Evolutionary conservation across 371 early-diverging fungal genomes (phyloP).

Genomic region (Ecytonucleospora hepatopenaei): DNA sequence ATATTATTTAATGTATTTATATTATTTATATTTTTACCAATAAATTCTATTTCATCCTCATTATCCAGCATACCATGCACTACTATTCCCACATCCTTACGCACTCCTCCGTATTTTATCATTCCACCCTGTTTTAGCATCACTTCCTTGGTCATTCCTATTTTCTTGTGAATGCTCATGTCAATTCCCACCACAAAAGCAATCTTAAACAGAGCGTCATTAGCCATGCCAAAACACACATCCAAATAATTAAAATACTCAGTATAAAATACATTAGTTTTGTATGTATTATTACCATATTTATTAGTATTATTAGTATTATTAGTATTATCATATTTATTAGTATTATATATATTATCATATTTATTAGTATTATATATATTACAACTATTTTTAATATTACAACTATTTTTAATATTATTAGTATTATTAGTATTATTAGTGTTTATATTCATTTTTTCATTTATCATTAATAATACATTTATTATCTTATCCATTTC

Average conservation of each 20-base stretch:
- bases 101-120: background rate
- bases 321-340: too few relatives aligned
- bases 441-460: too few relatives aligned
- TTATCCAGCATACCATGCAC: slow-evolving; percentile 39
- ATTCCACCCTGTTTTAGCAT: background rate
- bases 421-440: too few relatives aligned
- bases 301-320: too few relatives aligned
- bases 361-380: too few relatives aligned
- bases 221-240: background rate
- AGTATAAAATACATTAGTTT: background rate
- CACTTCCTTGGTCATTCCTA: background rate
- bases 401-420: background rate
- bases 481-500: slow-evolving; percentile 1
- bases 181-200: slow-evolving; percentile 3
- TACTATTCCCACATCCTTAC: slow-evolving; percentile 1
- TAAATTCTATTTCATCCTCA: slow-evolving; percentile 32
- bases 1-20: too few relatives aligned
- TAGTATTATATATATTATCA: too few relatives aligned
- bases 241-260: background rate
- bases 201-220: slow-evolving; percentile 13
- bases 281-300: too few relatives aligned
- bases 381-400: background rate
- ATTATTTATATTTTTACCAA: background rate
- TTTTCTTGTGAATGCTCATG: slow-evolving; percentile 3
- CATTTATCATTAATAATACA: slow-evolving; percentile 1